Evolutionary conservation across 2,329 filamentous ascomycete species (phyloP), one percentile per base, ranked within the genome.

Genomic region (Graphium sp.): DNA sequence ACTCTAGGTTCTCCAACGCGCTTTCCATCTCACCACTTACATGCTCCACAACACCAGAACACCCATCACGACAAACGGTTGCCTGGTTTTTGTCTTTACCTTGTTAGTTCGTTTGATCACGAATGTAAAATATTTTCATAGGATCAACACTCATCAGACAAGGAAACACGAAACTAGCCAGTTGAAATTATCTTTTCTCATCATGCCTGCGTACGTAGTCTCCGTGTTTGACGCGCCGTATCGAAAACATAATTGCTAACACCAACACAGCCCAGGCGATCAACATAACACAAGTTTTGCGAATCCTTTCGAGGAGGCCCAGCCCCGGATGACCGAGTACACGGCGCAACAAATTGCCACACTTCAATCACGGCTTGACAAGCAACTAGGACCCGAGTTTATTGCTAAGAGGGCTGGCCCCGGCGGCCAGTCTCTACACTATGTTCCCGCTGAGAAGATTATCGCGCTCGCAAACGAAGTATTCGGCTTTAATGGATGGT

Each of bases 401-500:
- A 81, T 98, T 33, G 95, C 87, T 3, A 71, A 82, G 23, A 68
- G 89, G 43, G 62, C 78, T 10, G 89, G 89, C 3, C 77, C 84
- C 9, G 78, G 75, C 7, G 85, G 85, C 28, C 70, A 76, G 37
- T 87, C 80, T 47, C 80, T 98, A 12, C 83, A 92, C 48, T 98
- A 98, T 52, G 64, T 98, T 29, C 74, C 84, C n/a, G 85, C 84
- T 2, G 87, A 95, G 46, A 98, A 98, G 56, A 85, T 80, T 46
- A 98, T 98, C 48, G 79, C 81, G 33, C 74, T 94, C 29, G 85
- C 85, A 30, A 94, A 94, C 44, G 82, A 94, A 48, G 75, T 94
- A 1, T 93, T 94, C 55, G 85, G 85, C 7, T 94, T 94, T 60
- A 93, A 94, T 53, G 85, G 85, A 42, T 98, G 89, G 89, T 93